Evolutionary conservation across 2,329 filamentous ascomycete genomes (phyloP), one percentile per base, ranked within the genome.

Genomic region (Zopfia rhizophila): DNA sequence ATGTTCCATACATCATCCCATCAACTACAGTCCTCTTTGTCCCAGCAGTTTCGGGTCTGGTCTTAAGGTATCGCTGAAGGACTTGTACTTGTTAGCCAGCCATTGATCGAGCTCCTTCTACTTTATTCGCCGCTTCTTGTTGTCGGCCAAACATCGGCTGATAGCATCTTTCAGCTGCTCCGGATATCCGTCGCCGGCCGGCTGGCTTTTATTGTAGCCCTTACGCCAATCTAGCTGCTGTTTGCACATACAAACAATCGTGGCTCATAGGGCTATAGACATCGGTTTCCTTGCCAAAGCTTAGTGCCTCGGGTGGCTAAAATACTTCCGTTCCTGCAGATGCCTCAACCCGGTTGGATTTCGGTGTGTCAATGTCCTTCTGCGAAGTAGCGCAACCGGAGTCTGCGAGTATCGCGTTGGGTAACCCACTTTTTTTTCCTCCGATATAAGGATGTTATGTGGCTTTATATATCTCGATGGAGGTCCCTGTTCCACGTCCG

Each of bases 251-350:
- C 49, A 60, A 11, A 56, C 29, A 8, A 61, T 51, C 1, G 31
- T 43, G 2, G 52, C 21, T 1, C 41, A 58, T 8, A 63, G 25
- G n/a, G n/a, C 25, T 61, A 54, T 46, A 61, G 2, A 62, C 44
- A 38, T 62, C 59, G 14, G 45, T 55, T 12, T 33, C 24, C 3
- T 33, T 39, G 7, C 28, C 29, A 19, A 48, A 57, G 1, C 23
- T 21, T 16, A 53, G 57, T 10, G 24, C 16, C 16, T 62, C 59
- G 14, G 59, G 59, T 5, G 57, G 46, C n/a, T 46, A 35, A 14
- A 41, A 60, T 1, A 50, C 48, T 21, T 16, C 27, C 4, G 57
- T 60, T 3, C 16, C 21, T 7, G 27, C 44, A 3, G 43, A 50
- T 10, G 36, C 24, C 5, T 7, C 23, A 10, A 12, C 23, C 7